Evolutionary conservation across 1,284 basidiomycete species (phyloP).

Genomic region (Microbotryum saponariae): DNA sequence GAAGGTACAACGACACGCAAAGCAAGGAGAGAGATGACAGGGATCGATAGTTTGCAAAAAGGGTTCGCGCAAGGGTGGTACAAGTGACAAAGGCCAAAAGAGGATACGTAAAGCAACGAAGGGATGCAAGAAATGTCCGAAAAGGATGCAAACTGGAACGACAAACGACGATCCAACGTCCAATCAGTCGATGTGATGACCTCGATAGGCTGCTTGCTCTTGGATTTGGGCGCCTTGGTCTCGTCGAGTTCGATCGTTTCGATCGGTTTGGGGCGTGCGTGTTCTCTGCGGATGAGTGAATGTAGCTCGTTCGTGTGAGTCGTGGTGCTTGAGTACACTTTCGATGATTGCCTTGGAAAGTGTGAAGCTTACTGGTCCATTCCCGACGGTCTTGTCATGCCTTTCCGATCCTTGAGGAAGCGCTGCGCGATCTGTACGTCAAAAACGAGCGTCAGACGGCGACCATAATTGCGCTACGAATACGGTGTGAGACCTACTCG

Average conservation of each 20-base stretch:
- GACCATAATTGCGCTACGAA: too few species aligned
- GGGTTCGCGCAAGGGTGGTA: too few species aligned
- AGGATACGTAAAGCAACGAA: not conserved
- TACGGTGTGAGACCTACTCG: not conserved
- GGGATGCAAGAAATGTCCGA: not conserved
- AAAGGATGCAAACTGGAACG: too few species aligned
- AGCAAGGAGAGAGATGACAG: too few species aligned
- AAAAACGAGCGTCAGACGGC: too few species aligned
- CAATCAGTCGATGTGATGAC: slow-evolving; percentile 11
- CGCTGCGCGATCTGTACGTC: slow-evolving; percentile 56
- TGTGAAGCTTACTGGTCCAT: slow-evolving; percentile 17
- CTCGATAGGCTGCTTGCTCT: slow-evolving; percentile 17
- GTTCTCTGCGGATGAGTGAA: slow-evolving; percentile 9
- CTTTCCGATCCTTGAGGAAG: slow-evolving; percentile 48
- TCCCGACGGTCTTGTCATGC: slow-evolving; percentile 28
- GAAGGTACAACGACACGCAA: too few species aligned
- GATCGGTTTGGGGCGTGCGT: slow-evolving; percentile 14
- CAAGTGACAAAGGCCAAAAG: too few species aligned
- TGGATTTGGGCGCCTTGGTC: not conserved
- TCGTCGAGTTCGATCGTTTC: not conserved
- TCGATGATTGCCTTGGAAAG: too few species aligned
- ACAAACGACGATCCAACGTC: too few species aligned
- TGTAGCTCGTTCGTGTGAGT: not conserved
- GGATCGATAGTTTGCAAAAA: too few species aligned
- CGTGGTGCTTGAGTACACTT: not conserved